Evolutionary conservation across 257 asterid species (phyloP), one percentile per base, ranked within the genome.

Genomic region (Ophiorrhiza pumila): DNA sequence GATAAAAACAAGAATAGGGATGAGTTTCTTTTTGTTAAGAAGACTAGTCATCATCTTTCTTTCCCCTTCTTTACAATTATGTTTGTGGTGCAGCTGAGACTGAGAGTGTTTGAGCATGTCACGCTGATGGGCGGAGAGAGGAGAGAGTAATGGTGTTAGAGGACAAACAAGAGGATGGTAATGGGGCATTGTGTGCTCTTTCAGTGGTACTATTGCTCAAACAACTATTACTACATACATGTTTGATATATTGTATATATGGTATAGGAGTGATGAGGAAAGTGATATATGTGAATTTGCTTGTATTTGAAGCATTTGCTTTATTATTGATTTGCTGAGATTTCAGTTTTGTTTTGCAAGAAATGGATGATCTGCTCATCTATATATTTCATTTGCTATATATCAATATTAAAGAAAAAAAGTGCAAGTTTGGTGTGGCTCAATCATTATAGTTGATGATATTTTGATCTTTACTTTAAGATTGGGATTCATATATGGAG

Each of bases 131-230:
- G 86, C 75, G 10, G 87, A 71, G 75, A 72, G 60, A 49, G 79
- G 79, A 41, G 85, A 32, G 50, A 87, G 84, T 35, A 79, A 63
- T 2, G 83, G 87, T 31, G 87, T 72, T 58, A 11, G 80, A 37
- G 87, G 73, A 73, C 87, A 71, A 71, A 76, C 34, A 37, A 46
- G 63, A 68, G 81, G 75, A 70, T 74, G 80, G 75, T 47, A 78
- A 65, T 91, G 89, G 78, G 97, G 94, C 97, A 87, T 89, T 79
- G 64, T 88, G 84, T 58, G n/a, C n/a, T 77, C 77, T 78, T 77
- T 64, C 59, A 9, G 46, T 52, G 23, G 43, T 15, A 35, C 2
- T 49, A 17, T 20, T 66, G 72, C 27, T 60, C 46, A 35, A 55
- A 53, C 29, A 65, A 64, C 71, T 32, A 77, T 61, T 57, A 69